Conservation (phyloP, 768 basidiomycete species). For the Terana coerulea region DNA sequence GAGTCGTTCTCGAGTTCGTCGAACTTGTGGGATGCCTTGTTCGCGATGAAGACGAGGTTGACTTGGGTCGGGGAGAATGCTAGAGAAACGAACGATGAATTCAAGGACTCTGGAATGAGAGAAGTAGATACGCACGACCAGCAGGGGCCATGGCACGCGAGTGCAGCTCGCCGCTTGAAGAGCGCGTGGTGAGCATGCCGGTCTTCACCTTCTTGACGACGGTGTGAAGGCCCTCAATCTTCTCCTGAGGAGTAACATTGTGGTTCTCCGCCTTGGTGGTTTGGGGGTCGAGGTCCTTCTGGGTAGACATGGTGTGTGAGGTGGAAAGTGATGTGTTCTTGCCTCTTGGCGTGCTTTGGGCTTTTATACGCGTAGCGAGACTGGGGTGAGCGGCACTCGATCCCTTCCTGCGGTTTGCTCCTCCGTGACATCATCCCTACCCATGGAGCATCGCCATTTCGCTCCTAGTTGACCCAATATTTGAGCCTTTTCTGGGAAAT, state of each 20-base stretch:
- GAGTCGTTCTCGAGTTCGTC: slow-evolving; percentile 73
- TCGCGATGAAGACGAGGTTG: slow-evolving; percentile 66
- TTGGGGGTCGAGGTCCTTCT: slow-evolving; percentile 67
- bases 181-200: slow-evolving; percentile 78
- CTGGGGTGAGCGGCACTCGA: no score
- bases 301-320: slow-evolving; percentile 20
- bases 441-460: no score
- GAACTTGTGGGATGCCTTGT: slow-evolving; percentile 69
- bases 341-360: no score
- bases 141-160: slow-evolving; percentile 78
- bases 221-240: slow-evolving; percentile 65
- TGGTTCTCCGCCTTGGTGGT: slow-evolving; percentile 60
- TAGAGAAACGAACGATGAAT: slow-evolving; percentile 23
- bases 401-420: background rate
- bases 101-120: no score
- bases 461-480: no score
- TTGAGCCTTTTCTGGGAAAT: no score
- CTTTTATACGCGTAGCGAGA: no score
- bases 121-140: slow-evolving; percentile 43
- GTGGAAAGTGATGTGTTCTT: background rate
- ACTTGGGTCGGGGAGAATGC: slow-evolving; percentile 45
- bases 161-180: slow-evolving; percentile 64
- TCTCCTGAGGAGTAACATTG: slow-evolving; percentile 54
- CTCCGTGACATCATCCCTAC: background rate
- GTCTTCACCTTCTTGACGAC: slow-evolving; percentile 61